Evolutionary conservation across 1,139 yeast genomes (phyloP).

Genomic region (Eremothecium cymbalariae): DNA sequence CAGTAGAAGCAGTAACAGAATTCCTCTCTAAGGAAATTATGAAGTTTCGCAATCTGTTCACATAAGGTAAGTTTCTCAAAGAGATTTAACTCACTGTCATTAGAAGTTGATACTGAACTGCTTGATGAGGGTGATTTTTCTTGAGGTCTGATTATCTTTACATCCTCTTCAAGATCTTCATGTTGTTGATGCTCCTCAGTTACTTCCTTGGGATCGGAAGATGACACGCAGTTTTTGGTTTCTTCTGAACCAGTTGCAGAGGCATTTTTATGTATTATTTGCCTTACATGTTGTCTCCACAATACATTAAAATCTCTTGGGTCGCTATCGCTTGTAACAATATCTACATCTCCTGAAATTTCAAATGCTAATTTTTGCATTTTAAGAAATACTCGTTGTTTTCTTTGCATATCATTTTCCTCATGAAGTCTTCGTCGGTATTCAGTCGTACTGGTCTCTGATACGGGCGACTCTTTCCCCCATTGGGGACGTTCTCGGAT

Average conservation of each 20-base stretch:
- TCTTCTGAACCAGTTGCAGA: too few relatives aligned
- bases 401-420: constrained; percentile 14
- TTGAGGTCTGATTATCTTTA: too few relatives aligned
- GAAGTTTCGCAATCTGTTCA: constrained; percentile 29
- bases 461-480: constrained; percentile 6
- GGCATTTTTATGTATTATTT: constrained; percentile 13
- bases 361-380: constrained; percentile 32
- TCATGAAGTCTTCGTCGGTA: constrained; percentile 23
- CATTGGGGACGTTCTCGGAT: constrained; percentile 12
- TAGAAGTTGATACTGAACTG: constrained; percentile 16
- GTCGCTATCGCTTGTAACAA: constrained; percentile 21
- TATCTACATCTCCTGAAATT: constrained; percentile 27
- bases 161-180: too few relatives aligned
- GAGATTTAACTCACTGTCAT: constrained; percentile 31
- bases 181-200: not conserved
- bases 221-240: too few relatives aligned
- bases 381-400: constrained; percentile 14
- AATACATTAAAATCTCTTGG: constrained; percentile 32
- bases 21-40: constrained; percentile 34
- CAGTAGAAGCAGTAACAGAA: constrained; percentile 44
- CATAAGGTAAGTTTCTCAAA: constrained; percentile 26
- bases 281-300: constrained; percentile 33
- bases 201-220: constrained; percentile 2
- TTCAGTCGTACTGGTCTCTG: constrained; percentile 10
- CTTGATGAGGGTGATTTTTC: too few relatives aligned